Conservation (phyloP, 2,329 filamentous ascomycete species). For the Aspergillus novofumigatus region DNA sequence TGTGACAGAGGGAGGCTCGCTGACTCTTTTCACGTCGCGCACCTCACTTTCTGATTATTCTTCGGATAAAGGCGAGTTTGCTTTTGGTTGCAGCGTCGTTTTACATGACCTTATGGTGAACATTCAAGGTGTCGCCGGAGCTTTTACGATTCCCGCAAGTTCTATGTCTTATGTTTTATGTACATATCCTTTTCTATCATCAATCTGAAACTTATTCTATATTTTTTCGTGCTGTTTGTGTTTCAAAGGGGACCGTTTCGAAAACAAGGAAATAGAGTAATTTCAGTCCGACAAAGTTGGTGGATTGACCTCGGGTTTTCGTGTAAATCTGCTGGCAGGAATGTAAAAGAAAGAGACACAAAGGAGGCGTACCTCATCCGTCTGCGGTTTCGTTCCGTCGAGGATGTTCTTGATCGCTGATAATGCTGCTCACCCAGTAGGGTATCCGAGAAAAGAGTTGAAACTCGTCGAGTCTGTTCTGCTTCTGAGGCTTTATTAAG, state of each 20-base stretch:
- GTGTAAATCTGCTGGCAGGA: neutral
- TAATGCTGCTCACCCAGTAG: neutral
- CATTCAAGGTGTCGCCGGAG: slow-evolving; percentile 17
- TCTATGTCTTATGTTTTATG: slow-evolving; percentile 6
- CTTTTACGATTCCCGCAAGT: slow-evolving; percentile 10
- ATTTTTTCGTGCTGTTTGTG: neutral
- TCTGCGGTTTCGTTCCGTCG: neutral
- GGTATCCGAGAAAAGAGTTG: neutral
- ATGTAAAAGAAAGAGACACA: neutral
- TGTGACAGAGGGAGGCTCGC: slow-evolving; percentile 1
- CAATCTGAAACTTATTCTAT: neutral
- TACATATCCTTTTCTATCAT: slow-evolving; percentile 13
- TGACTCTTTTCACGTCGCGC: neutral
- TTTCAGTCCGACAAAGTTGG: neutral
- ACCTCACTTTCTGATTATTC: slow-evolving; percentile 2
- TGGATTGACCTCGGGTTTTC: neutral
- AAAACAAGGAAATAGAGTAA: neutral
- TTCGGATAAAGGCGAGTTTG: slow-evolving; percentile 1
- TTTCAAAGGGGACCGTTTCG: neutral
- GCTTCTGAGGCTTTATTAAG: neutral
- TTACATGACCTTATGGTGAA: slow-evolving; percentile 6
- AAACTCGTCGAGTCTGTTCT: neutral
- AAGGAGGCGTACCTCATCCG: neutral
- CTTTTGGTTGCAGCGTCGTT: slow-evolving; percentile 13
- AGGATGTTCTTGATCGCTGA: neutral